Percentiles rank a stretch among this genome's conserved stretches.
Conservation (phyloP, 164 flowering plant genomes). For the Aristolochia contorta region DNA sequence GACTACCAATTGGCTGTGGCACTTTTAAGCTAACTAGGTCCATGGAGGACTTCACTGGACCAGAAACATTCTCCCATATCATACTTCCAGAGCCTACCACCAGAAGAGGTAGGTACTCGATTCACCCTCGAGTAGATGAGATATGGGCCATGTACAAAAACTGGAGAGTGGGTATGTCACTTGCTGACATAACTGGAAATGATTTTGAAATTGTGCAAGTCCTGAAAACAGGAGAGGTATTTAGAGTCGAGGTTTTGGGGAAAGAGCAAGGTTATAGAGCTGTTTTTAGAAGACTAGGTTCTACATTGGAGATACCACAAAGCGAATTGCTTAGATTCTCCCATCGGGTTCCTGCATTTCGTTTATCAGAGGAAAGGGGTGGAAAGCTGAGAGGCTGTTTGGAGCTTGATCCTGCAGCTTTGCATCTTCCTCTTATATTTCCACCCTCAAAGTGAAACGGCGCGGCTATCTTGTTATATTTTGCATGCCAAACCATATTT, state of each 20-base stretch:
- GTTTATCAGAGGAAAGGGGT: slow-evolving; percentile 18
- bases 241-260: slow-evolving; percentile 20
- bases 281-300: slow-evolving; percentile 16
- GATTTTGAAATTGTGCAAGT: slow-evolving; percentile 45
- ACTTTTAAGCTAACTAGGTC: slow-evolving; percentile 19
- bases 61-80: slow-evolving; percentile 41
- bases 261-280: slow-evolving; percentile 15
- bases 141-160: slow-evolving; percentile 64
- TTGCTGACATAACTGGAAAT: slow-evolving; percentile 9
- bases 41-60: not conserved
- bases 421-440: slow-evolving; percentile 13
- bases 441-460: not conserved
- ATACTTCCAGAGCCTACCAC: slow-evolving; percentile 13
- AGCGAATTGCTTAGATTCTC: slow-evolving; percentile 31
- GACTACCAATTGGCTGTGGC: slow-evolving; percentile 51
- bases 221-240: slow-evolving; percentile 6
- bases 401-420: slow-evolving; percentile 37
- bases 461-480: not conserved
- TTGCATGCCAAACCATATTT: not conserved
- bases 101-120: slow-evolving; percentile 20
- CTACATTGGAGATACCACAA: slow-evolving; percentile 13
- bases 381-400: slow-evolving; percentile 22
- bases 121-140: slow-evolving; percentile 52
- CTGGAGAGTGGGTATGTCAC: slow-evolving; percentile 18
- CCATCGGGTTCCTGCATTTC: slow-evolving; percentile 42